Conservation (phyloP, 139 green algal species). For the Pseudopediastrum boryanum region DNA sequence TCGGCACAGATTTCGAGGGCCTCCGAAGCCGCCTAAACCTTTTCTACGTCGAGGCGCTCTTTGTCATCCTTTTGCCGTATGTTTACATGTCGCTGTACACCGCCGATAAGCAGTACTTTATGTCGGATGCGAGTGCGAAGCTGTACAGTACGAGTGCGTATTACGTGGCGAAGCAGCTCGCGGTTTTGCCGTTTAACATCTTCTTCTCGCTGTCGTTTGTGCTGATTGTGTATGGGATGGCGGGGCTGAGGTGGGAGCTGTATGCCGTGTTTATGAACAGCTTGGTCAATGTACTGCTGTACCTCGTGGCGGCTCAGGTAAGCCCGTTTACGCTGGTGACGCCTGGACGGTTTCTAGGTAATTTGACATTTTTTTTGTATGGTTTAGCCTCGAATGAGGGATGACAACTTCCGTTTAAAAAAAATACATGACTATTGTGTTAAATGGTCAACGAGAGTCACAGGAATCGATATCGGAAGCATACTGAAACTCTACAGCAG, state of each 20-base stretch:
- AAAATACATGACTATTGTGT: neutral
- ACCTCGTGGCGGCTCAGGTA: neutral
- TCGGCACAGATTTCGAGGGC: too few relatives aligned
- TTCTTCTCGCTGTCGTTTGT: neutral
- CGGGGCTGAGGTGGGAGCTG: conserved; percentile 20
- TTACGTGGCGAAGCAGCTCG: conserved; percentile 35
- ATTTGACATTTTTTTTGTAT: too few relatives aligned
- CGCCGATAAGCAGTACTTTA: conserved; percentile 43
- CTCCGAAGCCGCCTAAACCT: too few relatives aligned
- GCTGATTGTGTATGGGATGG: conserved; percentile 44
- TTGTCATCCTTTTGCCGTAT: too few relatives aligned
- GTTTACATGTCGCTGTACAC: conserved; percentile 48
- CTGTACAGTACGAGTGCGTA: conserved; percentile 45
- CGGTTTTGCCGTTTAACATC: neutral
- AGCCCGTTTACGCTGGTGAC: neutral
- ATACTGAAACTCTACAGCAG: neutral
- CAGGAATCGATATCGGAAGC: neutral
- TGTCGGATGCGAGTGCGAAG: conserved; percentile 29
- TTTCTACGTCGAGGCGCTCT: too few relatives aligned
- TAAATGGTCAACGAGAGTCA: neutral
- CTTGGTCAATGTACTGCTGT: neutral
- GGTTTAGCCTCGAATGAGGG: neutral
- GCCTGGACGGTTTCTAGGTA: neutral
- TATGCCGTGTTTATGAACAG: neutral
- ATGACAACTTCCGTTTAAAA: neutral